Evolutionary conservation across 345 rosid species (phyloP).

Genomic region (Lepidium didymum): DNA sequence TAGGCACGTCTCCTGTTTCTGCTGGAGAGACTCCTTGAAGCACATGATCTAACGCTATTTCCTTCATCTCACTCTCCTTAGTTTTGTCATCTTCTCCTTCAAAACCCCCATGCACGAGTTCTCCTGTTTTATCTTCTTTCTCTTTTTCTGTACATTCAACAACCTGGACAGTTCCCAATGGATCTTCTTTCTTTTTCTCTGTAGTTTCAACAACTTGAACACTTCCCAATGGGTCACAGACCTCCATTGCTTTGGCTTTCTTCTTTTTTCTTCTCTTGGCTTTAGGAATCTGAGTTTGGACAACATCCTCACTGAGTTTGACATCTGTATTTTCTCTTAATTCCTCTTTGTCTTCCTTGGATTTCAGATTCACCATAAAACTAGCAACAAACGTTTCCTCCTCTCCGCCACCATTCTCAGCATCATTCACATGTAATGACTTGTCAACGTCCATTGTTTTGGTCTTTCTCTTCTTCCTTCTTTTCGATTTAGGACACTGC

Average conservation of each 20-base stretch:
- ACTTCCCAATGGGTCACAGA: background rate
- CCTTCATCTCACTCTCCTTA: constrained; percentile 12
- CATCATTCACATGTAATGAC: too few relatives aligned
- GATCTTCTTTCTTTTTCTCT: background rate
- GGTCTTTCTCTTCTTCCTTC: too few relatives aligned
- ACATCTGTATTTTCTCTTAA: background rate
- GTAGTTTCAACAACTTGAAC: background rate
- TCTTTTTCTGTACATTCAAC: background rate
- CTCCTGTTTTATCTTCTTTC: background rate
- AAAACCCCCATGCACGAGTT: background rate
- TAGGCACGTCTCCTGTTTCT: constrained; percentile 4
- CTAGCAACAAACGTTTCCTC: background rate
- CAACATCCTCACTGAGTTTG: background rate
- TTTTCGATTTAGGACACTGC: too few relatives aligned
- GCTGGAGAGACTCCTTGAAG: background rate
- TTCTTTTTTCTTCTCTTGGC: constrained; percentile 22
- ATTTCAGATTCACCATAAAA: background rate
- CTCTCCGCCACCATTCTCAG: background rate
- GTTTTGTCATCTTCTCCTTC: constrained; percentile 5
- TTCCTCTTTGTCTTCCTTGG: background rate
- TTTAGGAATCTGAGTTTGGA: constrained; percentile 17
- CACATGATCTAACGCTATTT: background rate
- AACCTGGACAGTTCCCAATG: background rate
- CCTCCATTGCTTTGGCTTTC: constrained; percentile 5
- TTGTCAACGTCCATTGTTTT: too few relatives aligned